Percentiles rank a stretch among this genome's conserved stretches.
These are phyloP conservation scores for Gonium pectorale DNA, from an alignment of 139 green algal genomes.

Conservation along the genomic window DNA sequence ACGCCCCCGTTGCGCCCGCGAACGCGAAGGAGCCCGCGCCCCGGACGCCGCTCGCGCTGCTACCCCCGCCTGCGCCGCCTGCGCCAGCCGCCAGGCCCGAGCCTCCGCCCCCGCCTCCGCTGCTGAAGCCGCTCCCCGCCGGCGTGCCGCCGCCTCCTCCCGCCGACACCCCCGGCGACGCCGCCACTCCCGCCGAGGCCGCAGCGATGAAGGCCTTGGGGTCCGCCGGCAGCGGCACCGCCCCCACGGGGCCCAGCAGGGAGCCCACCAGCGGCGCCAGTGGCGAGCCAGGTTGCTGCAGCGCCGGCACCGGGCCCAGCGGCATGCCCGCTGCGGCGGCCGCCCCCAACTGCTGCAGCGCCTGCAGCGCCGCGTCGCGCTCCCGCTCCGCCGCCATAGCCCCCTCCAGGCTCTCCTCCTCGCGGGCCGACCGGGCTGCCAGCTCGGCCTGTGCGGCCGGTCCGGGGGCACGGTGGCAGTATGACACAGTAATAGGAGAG, in stretches of 20 bases:
- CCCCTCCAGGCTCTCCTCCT: slow-evolving; percentile 12
- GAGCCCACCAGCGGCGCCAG: neutral
- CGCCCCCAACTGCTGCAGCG: neutral
- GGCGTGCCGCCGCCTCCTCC: neutral
- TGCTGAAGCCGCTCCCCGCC: neutral
- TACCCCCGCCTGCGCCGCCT: neutral
- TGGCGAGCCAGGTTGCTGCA: neutral
- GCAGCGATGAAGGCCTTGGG: neutral
- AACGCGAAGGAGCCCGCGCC: neutral
- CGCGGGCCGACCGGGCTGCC: neutral
- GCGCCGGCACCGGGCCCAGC: neutral
- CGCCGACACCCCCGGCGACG: neutral
- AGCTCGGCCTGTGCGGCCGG: neutral
- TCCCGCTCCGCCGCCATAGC: neutral
- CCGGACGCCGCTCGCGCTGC: slow-evolving; percentile 17
- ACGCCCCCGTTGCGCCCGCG: neutral
- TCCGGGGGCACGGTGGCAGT: neutral
- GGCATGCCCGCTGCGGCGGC: neutral
- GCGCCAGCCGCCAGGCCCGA: neutral
- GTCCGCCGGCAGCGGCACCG: slow-evolving; percentile 26
- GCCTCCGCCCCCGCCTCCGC: neutral
- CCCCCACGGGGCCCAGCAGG: neutral
- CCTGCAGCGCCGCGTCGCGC: neutral
- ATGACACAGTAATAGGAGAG: neutral
- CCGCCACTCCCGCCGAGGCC: neutral